These are phyloP conservation scores for Lasiodiplodia sp. DNA, from an alignment of 2,329 filamentous ascomycete genomes.

Conservation along the genomic window DNA sequence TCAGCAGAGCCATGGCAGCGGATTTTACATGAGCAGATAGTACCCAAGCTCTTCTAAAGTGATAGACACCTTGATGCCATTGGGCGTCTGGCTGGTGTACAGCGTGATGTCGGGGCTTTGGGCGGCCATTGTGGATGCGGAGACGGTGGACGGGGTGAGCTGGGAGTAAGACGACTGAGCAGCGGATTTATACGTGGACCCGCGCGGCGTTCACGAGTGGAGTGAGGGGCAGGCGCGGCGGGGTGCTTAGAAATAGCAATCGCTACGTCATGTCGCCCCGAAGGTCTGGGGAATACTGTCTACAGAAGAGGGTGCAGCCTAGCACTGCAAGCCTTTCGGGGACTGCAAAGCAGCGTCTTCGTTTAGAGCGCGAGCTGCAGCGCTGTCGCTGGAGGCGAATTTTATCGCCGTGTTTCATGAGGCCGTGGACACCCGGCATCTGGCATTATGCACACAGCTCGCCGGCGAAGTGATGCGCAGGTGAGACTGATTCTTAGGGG, in stretches of 20 bases:
- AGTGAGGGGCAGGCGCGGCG: constrained; percentile 22
- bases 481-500: background rate
- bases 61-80: constrained; percentile 90
- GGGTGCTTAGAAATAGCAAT: constrained; percentile 27
- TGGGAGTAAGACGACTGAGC: background rate
- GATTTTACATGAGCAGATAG: background rate
- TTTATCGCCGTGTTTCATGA: background rate
- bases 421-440: background rate
- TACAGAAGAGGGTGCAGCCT: background rate
- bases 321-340: background rate
- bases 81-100: constrained; percentile 84
- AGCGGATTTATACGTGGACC: constrained; percentile 11
- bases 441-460: background rate
- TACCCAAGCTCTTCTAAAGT: constrained; percentile 78
- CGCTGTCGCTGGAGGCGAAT: background rate
- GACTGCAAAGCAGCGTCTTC: background rate
- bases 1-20: background rate
- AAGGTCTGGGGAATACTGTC: background rate
- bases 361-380: background rate
- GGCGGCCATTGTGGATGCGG: constrained; percentile 25
- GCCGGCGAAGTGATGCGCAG: background rate
- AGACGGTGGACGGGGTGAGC: background rate
- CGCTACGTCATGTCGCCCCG: constrained; percentile 19
- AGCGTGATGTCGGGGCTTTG: constrained; percentile 65
- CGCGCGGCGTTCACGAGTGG: constrained; percentile 1